Conservation (phyloP, 208 protist genomes). For the Cochliopodium minus region DNA sequence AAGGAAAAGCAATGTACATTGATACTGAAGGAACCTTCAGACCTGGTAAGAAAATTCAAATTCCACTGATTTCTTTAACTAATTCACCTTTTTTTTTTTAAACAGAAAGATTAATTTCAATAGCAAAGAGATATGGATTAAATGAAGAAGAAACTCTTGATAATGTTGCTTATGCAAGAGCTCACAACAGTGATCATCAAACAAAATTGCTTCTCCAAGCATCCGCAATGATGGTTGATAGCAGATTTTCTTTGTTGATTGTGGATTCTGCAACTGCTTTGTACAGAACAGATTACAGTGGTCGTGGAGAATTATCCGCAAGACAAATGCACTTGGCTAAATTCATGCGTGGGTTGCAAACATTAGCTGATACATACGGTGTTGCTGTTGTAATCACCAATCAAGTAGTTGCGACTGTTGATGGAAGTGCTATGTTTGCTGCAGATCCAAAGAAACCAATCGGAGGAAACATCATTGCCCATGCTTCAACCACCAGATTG, state of each 20-base stretch:
- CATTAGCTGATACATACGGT: conserved; percentile 93
- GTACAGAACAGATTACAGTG: conserved; percentile 94
- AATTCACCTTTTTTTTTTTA: background rate
- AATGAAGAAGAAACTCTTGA: conserved; percentile 88
- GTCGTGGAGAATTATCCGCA: conserved; percentile 86
- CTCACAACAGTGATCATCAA: conserved; percentile 98
- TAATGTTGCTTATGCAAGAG: conserved; percentile 94
- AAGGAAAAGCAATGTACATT: conserved; percentile 96
- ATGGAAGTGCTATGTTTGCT: conserved; percentile 83
- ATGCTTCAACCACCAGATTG: conserved; percentile 95
- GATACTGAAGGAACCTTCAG: conserved; percentile 99
- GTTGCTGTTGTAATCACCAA: conserved; percentile 97
- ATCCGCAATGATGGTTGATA: conserved; percentile 93
- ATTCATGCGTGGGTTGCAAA: conserved; percentile 85
- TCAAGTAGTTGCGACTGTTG: conserved; percentile 92
- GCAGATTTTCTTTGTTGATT: conserved; percentile 85
- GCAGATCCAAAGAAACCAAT: conserved; percentile 96
- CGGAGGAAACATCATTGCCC: conserved; percentile 99
- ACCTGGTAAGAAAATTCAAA: conserved; percentile 58
- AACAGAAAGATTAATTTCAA: conserved; percentile 57
- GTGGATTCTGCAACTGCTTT: conserved; percentile 94
- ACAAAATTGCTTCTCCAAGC: conserved; percentile 76
- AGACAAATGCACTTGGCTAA: conserved; percentile 95
- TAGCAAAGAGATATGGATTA: conserved; percentile 76
- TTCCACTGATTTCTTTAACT: background rate